Evolutionary conservation across 2,329 filamentous ascomycete genomes (phyloP).

Genomic region (Aspergillus sp.): DNA sequence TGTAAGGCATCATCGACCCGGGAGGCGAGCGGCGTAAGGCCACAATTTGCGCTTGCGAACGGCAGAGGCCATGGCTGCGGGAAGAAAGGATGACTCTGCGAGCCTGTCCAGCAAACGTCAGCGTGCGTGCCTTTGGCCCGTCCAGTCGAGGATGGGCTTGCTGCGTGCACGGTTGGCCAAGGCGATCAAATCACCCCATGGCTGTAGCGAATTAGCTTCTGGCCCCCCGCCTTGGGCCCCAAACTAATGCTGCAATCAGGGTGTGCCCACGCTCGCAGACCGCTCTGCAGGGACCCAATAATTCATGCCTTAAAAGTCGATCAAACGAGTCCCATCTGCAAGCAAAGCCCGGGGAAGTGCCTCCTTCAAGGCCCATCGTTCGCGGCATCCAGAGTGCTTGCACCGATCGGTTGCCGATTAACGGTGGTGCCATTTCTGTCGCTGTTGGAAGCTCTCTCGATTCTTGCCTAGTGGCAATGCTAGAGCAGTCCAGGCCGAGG

Average conservation of each 20-base stretch:
- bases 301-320: background rate
- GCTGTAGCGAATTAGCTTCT: background rate
- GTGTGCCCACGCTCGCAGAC: background rate
- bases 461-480: conserved; percentile 8
- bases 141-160: background rate
- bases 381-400: conserved; percentile 28
- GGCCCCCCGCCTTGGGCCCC: background rate
- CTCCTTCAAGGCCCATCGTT: conserved; percentile 7
- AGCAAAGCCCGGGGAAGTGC: conserved; percentile 1
- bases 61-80: background rate
- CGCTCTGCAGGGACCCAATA: conserved; percentile 1
- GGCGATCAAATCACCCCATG: conserved; percentile 1
- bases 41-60: background rate
- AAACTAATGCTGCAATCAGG: background rate
- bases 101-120: background rate
- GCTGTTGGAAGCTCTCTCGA: conserved; percentile 7
- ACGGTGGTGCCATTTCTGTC: conserved; percentile 8
- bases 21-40: background rate
- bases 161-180: background rate
- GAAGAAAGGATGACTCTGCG: background rate
- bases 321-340: background rate
- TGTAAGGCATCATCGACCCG: background rate
- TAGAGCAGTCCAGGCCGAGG: conserved; percentile 7
- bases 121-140: background rate
- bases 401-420: conserved; percentile 10